A percentile compares a stretch with the other conserved stretches of the same genome.
phyloP scores from a whole-genome alignment of 2,329 filamentous ascomycete species.

The Zelopaecilomyces penicillatus region DNA sequence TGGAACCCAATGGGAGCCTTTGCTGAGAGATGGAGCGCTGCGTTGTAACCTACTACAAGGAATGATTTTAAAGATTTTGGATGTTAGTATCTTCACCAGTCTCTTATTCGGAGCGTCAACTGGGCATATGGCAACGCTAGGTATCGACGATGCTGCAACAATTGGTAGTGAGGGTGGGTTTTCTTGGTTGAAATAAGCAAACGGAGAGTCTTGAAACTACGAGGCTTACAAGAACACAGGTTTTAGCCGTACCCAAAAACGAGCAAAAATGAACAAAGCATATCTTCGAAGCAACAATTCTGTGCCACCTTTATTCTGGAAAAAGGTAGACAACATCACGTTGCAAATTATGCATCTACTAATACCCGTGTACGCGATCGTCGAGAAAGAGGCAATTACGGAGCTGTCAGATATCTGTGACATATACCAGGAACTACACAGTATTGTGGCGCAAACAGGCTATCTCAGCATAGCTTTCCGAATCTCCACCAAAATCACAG shows the following conservation, averaged over 20 bases:
- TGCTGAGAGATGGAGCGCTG: constrained; percentile 16
- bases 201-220: neutral
- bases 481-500: constrained; percentile 16
- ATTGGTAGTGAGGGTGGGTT: constrained; percentile 20
- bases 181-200: neutral
- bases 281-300: constrained; percentile 14
- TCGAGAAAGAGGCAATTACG: constrained; percentile 8
- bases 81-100: constrained; percentile 18
- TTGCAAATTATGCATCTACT: constrained; percentile 16
- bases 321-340: constrained; percentile 20
- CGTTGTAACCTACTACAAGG: constrained; percentile 19
- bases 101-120: constrained; percentile 23
- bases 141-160: constrained; percentile 15
- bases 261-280: constrained; percentile 16
- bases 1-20: constrained; percentile 18
- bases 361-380: constrained; percentile 16
- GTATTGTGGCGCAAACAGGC: constrained; percentile 21
- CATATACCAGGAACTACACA: constrained; percentile 20
- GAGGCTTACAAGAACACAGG: constrained; percentile 13
- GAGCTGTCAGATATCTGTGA: constrained; percentile 2
- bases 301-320: constrained; percentile 21
- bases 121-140: constrained; percentile 16
- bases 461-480: constrained; percentile 22
- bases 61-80: constrained; percentile 21
- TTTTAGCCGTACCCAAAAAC: constrained; percentile 20